These are phyloP conservation scores for Monosporozyma unispora DNA, from an alignment of 805 yeast genomes.

Conservation along the genomic window DNA sequence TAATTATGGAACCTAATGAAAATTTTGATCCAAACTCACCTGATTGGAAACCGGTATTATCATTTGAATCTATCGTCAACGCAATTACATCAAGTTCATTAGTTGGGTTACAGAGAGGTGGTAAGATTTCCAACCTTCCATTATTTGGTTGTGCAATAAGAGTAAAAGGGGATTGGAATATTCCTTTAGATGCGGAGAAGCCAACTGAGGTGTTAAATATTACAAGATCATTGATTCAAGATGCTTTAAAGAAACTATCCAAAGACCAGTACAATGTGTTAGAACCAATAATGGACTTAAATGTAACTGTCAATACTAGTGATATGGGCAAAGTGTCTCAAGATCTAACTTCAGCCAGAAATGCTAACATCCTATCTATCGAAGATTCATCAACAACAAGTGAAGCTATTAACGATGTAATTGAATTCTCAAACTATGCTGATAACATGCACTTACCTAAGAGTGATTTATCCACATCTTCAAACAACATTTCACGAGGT, in stretches of 20 bases:
- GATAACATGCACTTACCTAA: conserved; percentile 57
- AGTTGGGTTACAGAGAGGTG: conserved; percentile 61
- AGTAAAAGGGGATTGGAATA: conserved; percentile 38
- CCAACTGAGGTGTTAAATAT: conserved; percentile 37
- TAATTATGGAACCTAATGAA: conserved; percentile 23
- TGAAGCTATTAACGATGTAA: conserved; percentile 18
- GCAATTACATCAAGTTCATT: conserved; percentile 49
- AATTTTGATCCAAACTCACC: conserved; percentile 24
- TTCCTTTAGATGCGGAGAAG: conserved; percentile 42
- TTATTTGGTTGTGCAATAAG: conserved; percentile 53
- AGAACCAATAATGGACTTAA: conserved; percentile 83
- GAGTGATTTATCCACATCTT: background rate
- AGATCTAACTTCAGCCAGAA: conserved; percentile 71
- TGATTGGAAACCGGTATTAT: conserved; percentile 42
- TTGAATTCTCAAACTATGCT: conserved; percentile 43
- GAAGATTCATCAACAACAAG: conserved; percentile 42
- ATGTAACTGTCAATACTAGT: conserved; percentile 55
- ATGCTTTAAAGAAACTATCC: conserved; percentile 27
- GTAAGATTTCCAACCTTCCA: conserved; percentile 39
- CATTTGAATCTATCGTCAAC: conserved; percentile 44
- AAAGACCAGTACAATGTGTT: conserved; percentile 42
- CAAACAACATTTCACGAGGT: conserved; percentile 2
- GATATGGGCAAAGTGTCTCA: conserved; percentile 78
- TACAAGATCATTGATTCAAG: conserved; percentile 37
- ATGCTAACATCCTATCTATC: conserved; percentile 63